Conservation (phyloP, 352 stramenopile genomes). For the Phytophthora citricola region DNA sequence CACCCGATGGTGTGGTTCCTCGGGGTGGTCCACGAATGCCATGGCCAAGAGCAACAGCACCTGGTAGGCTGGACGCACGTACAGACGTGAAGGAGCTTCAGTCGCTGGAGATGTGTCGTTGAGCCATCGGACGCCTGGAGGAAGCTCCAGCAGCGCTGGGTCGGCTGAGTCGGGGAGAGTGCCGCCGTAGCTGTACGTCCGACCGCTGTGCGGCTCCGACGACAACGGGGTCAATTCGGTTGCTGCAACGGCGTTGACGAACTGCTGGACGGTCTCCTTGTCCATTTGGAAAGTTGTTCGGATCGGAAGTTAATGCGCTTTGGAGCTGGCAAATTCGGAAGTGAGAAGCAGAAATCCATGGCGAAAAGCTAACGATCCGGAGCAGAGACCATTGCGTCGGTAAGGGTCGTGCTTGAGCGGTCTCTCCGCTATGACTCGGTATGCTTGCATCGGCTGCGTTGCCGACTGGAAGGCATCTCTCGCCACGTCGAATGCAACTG, state of each 20-base stretch:
- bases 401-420: conserved; percentile 18
- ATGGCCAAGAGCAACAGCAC: conserved; percentile 30
- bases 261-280: conserved; percentile 22
- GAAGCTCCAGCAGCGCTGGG: conserved; percentile 25
- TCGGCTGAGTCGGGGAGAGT: conserved; percentile 21
- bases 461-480: conserved; percentile 4
- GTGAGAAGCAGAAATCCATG: conserved; percentile 6
- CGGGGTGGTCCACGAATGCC: conserved; percentile 35
- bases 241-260: conserved; percentile 13
- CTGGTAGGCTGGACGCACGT: conserved; percentile 38
- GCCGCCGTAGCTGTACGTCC: conserved; percentile 25
- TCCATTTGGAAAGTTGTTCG: conserved; percentile 3
- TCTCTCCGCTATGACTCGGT: conserved; percentile 27
- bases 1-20: conserved; percentile 28
- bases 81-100: conserved; percentile 19
- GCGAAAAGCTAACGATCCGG: conserved; percentile 1
- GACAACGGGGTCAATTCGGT: conserved; percentile 14
- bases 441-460: conserved; percentile 25
- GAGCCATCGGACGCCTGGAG: conserved; percentile 20
- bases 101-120: neutral
- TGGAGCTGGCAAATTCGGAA: conserved; percentile 16
- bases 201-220: conserved; percentile 23
- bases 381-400: conserved; percentile 13
- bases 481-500: conserved; percentile 15
- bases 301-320: neutral